Conservation (phyloP, 768 basidiomycete genomes). For the Kwoniella mangroviensis region DNA sequence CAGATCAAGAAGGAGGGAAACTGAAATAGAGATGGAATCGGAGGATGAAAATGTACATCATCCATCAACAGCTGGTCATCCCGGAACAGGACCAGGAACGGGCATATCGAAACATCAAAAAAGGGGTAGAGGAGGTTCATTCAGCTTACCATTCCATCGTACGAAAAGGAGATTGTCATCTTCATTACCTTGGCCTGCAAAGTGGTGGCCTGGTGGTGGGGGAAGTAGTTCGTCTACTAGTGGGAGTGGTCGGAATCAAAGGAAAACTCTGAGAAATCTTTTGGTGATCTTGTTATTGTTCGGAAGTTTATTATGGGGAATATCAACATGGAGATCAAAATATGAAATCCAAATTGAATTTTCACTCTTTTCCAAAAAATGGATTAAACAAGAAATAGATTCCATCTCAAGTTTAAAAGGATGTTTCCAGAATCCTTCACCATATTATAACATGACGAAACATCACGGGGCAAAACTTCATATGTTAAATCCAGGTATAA, state of each 20-base stretch:
- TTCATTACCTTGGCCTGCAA: conserved; percentile 16
- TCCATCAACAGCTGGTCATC: background rate
- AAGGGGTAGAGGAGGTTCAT: conserved; percentile 36
- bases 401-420: conserved; percentile 64
- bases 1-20: conserved; percentile 34
- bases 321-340: conserved; percentile 60
- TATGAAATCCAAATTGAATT: conserved; percentile 84
- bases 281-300: conserved; percentile 15
- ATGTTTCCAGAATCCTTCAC: conserved; percentile 45
- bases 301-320: conserved; percentile 21
- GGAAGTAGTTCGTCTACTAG: conserved; percentile 7
- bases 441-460: conserved; percentile 48
- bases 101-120: conserved; percentile 14
- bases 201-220: conserved; percentile 25
- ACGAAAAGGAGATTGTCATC: conserved; percentile 17
- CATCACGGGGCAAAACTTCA: conserved; percentile 64
- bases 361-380: conserved; percentile 73
- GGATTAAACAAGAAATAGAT: conserved; percentile 77
- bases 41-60: conserved; percentile 28
- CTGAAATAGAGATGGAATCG: conserved; percentile 25
- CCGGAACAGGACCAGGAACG: background rate
- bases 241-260: background rate
- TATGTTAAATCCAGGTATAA: conserved; percentile 79
- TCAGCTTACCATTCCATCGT: conserved; percentile 44
- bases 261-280: background rate